Evolutionary conservation across 2,329 filamentous ascomycete genomes (phyloP).

Genomic region (Cadophora luteo-olivacea): DNA sequence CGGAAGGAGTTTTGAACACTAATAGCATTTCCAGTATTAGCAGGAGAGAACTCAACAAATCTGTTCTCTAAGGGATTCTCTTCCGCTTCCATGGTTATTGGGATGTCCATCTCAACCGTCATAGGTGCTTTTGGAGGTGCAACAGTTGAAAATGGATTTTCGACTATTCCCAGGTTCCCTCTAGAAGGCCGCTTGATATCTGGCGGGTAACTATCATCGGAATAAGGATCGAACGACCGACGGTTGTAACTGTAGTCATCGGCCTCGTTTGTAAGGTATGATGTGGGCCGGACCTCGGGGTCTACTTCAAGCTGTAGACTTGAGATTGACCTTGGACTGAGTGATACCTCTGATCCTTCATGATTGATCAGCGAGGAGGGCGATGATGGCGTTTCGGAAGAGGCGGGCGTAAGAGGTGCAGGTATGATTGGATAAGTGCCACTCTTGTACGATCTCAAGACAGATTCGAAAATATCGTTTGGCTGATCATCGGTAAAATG

Average conservation of each 20-base stretch:
- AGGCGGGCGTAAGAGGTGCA: background rate
- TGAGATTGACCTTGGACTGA: constrained; percentile 9
- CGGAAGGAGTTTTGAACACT: constrained; percentile 64
- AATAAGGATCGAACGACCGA: constrained; percentile 26
- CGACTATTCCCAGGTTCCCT: background rate
- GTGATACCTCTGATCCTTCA: background rate
- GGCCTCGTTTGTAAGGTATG: constrained; percentile 26
- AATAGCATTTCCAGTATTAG: constrained; percentile 49
- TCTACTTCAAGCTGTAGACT: constrained; percentile 12
- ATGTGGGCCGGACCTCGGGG: constrained; percentile 18
- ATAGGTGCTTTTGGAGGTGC: constrained; percentile 19
- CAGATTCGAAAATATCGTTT: constrained; percentile 53
- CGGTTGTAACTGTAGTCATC: constrained; percentile 22
- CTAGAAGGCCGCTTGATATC: constrained; percentile 20
- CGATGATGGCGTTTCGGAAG: constrained; percentile 9
- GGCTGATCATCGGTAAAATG: constrained; percentile 55
- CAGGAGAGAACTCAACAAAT: constrained; percentile 35
- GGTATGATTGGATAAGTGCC: constrained; percentile 45
- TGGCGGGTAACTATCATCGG: constrained; percentile 24
- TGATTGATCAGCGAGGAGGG: background rate
- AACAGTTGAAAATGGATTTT: constrained; percentile 9
- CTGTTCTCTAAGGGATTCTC: background rate
- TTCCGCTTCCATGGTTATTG: background rate
- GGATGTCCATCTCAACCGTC: constrained; percentile 8
- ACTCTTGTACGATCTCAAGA: constrained; percentile 55